phyloP scores from a whole-genome alignment of 1,139 yeast genomes.

The Geotrichum reessii region DNA sequence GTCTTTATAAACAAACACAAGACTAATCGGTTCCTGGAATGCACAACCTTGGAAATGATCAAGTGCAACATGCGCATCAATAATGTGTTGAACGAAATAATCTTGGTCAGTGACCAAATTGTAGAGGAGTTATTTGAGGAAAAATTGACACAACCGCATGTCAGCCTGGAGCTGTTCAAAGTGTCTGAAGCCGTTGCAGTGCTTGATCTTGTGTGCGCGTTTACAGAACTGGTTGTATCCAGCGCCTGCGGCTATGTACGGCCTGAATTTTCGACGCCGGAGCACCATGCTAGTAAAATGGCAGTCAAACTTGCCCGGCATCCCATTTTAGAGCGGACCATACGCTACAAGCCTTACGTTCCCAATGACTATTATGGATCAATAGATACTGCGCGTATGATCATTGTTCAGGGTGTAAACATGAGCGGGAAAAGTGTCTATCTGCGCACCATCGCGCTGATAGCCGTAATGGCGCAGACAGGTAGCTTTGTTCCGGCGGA shows the following conservation, averaged over 20 bases:
- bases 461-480: conserved; percentile 46
- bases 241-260: conserved; percentile 31
- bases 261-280: conserved; percentile 34
- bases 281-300: conserved; percentile 28
- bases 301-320: conserved; percentile 39
- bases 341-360: conserved; percentile 30
- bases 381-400: conserved; percentile 38
- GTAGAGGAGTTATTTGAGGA: conserved; percentile 35
- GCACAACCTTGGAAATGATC: conserved; percentile 41
- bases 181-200: conserved; percentile 43
- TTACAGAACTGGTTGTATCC: conserved; percentile 33
- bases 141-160: conserved; percentile 25
- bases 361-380: conserved; percentile 40
- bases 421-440: conserved; percentile 54
- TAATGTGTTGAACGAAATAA: conserved; percentile 40
- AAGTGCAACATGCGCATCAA: conserved; percentile 41
- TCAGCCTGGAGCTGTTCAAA: conserved; percentile 39
- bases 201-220: conserved; percentile 41
- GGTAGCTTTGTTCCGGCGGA: conserved; percentile 49
- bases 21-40: conserved; percentile 37
- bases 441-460: conserved; percentile 44
- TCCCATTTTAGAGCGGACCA: conserved; percentile 38
- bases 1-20: conserved; percentile 36
- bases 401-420: conserved; percentile 45
- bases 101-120: conserved; percentile 40